Evolutionary conservation across 441 rosid genomes (phyloP).

Genomic region (Populus hybrid): DNA sequence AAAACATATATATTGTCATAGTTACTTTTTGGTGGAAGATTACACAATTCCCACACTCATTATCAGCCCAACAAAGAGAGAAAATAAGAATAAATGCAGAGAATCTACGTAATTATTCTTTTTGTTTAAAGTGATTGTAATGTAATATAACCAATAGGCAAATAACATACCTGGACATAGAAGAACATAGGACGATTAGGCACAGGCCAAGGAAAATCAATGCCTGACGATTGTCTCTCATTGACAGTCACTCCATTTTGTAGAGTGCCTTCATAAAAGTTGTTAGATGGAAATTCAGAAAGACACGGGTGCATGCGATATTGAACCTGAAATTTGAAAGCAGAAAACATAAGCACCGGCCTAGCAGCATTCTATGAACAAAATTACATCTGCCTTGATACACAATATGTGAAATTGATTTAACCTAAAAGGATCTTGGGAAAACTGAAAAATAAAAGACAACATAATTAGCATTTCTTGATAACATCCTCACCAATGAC

Average conservation of each 20-base stretch:
- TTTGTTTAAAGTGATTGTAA: background rate
- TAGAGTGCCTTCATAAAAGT: constrained; percentile 95
- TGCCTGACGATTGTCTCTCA: constrained; percentile 92
- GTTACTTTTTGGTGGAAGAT: background rate
- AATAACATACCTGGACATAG: constrained; percentile 81
- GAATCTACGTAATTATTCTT: background rate
- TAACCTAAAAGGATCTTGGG: background rate
- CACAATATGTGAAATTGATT: background rate
- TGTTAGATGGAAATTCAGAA: constrained; percentile 98
- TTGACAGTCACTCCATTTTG: constrained; percentile 98
- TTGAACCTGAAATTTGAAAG: constrained; percentile 65
- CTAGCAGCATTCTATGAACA: background rate
- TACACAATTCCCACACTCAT: background rate
- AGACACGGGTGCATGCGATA: constrained; percentile 99
- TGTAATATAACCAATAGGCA: background rate
- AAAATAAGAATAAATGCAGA: background rate
- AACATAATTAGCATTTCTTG: background rate
- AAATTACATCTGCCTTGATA: background rate
- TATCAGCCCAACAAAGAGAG: background rate
- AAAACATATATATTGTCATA: background rate
- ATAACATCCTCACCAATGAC: background rate
- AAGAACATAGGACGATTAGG: constrained; percentile 99
- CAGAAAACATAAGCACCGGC: background rate
- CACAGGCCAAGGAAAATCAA: constrained; percentile 99
- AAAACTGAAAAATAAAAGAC: background rate